Conservation (phyloP, 805 yeast genomes). For the Candida nonsorbophila region DNA sequence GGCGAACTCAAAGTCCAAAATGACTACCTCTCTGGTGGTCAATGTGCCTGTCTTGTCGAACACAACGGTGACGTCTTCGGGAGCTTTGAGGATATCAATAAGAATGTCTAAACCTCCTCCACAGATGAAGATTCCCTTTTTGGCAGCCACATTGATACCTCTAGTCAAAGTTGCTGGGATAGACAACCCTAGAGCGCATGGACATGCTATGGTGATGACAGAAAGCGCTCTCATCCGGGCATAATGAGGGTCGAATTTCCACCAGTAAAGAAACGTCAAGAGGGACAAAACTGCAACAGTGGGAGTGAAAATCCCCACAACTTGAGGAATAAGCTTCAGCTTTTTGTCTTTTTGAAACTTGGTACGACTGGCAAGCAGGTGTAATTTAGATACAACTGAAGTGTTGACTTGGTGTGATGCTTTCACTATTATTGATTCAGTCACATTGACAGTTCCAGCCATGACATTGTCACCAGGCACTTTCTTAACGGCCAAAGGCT, state of each 20-base stretch:
- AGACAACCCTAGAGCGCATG: conserved; percentile 6
- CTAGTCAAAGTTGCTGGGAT: conserved; percentile 4
- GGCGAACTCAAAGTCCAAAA: conserved; percentile 2
- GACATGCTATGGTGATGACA: conserved; percentile 6
- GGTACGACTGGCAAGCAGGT: conserved; percentile 1
- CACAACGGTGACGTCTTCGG: conserved; percentile 2
- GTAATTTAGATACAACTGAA: conserved; percentile 2
- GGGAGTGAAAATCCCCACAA: conserved; percentile 4
- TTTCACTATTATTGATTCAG: conserved; percentile 2
- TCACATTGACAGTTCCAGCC: conserved; percentile 5
- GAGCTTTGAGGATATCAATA: conserved; percentile 1
- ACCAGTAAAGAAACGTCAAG: conserved; percentile 4
- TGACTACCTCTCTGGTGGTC: conserved; percentile 3
- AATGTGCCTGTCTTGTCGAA: conserved; percentile 6
- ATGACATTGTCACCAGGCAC: conserved; percentile 1
- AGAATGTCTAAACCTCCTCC: conserved; percentile 4
- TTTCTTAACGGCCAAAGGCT: conserved; percentile 4
- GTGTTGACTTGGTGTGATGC: conserved; percentile 2
- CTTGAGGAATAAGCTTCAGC: conserved; percentile 1
- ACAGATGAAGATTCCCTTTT: conserved; percentile 3
- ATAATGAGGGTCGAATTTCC: conserved; percentile 1
- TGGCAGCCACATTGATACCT: conserved; percentile 5
- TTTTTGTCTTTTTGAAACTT: conserved; percentile 1
- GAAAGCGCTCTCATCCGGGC: conserved; percentile 5
- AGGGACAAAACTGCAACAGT: conserved; percentile 2